Conservation (phyloP, 768 basidiomycete genomes). For the Multifurca ochricompacta region DNA sequence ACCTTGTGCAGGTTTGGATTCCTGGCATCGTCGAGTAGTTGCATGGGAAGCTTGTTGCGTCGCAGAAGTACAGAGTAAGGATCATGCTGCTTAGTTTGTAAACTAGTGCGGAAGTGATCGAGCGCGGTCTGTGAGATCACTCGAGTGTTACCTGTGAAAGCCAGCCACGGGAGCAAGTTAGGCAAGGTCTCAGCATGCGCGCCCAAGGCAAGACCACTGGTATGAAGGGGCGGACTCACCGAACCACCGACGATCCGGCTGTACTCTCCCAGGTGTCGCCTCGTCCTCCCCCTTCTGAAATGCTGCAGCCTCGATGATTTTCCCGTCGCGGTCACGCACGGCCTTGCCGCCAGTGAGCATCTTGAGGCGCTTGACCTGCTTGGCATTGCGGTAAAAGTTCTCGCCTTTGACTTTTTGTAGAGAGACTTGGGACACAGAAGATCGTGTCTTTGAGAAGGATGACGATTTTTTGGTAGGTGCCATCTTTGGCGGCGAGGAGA, state of each 20-base stretch:
- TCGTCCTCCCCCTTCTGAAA: slow-evolving; percentile 96
- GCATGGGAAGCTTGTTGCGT: slow-evolving; percentile 96
- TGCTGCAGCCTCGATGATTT: slow-evolving; percentile 86
- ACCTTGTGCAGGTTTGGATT: slow-evolving; percentile 78
- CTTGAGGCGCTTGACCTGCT: slow-evolving; percentile 75
- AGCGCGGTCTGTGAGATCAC: slow-evolving; percentile 95
- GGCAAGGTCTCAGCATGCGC: background rate
- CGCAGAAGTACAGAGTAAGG: slow-evolving; percentile 93
- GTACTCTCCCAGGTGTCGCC: slow-evolving; percentile 81
- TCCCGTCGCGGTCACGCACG: slow-evolving; percentile 84
- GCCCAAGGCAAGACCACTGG: background rate
- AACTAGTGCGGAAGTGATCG: slow-evolving; percentile 91
- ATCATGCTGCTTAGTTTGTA: slow-evolving; percentile 78
- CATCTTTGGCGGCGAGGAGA: too few species aligned
- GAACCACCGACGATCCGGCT: slow-evolving; percentile 96
- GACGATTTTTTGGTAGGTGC: slow-evolving; percentile 29
- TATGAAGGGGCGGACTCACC: slow-evolving; percentile 44
- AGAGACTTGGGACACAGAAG: slow-evolving; percentile 38
- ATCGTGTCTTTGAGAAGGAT: slow-evolving; percentile 31
- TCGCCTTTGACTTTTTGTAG: slow-evolving; percentile 81
- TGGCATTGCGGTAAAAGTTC: slow-evolving; percentile 98
- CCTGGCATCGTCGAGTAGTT: slow-evolving; percentile 81
- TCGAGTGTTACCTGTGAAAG: slow-evolving; percentile 78
- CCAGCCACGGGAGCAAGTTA: background rate
- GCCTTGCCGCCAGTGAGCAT: slow-evolving; percentile 92